phyloP scores from a whole-genome alignment of 2,329 filamentous ascomycete genomes.

The Curvularia sp. region DNA sequence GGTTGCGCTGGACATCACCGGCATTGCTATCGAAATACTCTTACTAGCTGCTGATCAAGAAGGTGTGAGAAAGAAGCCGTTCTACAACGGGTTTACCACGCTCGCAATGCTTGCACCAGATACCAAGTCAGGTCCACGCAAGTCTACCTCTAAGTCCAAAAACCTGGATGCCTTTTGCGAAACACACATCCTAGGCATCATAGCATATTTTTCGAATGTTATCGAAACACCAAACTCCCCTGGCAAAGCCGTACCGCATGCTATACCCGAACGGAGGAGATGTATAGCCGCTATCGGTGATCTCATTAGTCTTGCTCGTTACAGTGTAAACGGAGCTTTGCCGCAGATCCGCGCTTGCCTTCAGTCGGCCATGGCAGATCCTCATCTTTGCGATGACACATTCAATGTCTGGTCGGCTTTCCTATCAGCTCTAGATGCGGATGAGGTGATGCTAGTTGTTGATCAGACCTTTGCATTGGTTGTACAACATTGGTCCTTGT shows the following conservation, averaged over 20 bases:
- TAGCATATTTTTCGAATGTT: conserved; percentile 78
- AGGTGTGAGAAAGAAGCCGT: conserved; percentile 57
- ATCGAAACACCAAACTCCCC: conserved; percentile 70
- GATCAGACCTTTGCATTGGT: conserved; percentile 92
- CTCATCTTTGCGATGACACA: conserved; percentile 76
- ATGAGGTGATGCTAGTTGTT: conserved; percentile 79
- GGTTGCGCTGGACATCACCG: conserved; percentile 75
- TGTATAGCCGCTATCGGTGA: conserved; percentile 86
- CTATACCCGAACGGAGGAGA: conserved; percentile 72
- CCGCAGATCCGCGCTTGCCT: conserved; percentile 96
- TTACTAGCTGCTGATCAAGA: conserved; percentile 77
- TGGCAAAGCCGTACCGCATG: conserved; percentile 56
- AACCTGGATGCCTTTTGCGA: conserved; percentile 77
- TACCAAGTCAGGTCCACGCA: conserved; percentile 55
- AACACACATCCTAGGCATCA: conserved; percentile 82
- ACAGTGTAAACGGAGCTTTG: conserved; percentile 76
- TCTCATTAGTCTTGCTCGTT: conserved; percentile 79
- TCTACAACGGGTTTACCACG: conserved; percentile 58
- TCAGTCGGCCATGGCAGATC: conserved; percentile 78
- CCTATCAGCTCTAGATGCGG: conserved; percentile 71
- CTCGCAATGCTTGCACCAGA: conserved; percentile 56
- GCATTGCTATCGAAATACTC: conserved; percentile 80
- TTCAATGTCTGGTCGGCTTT: conserved; percentile 86
- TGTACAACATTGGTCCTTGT: conserved; percentile 75
- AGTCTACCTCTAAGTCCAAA: conserved; percentile 59